A percentile compares a stretch with the other conserved stretches of the same genome.
phyloP scores from a whole-genome alignment of 345 rosid genomes.

The Dipteronia sinensis region DNA sequence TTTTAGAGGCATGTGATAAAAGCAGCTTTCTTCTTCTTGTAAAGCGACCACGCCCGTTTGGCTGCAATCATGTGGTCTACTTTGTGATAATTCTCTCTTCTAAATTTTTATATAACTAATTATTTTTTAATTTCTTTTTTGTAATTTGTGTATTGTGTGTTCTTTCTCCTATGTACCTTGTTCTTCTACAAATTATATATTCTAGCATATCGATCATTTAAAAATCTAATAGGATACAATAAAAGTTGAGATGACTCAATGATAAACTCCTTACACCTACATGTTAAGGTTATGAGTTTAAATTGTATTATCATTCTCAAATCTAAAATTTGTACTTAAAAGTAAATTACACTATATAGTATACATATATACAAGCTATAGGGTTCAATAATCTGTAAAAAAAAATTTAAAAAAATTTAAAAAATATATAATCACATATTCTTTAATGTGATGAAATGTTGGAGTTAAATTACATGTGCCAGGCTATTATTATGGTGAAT shows the following conservation, averaged over 20 bases:
- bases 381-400: too few species aligned
- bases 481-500: background rate
- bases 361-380: too few species aligned
- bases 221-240: too few species aligned
- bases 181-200: slow-evolving; percentile 21
- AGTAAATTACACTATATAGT: too few species aligned
- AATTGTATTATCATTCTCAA: too few species aligned
- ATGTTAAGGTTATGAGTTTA: too few species aligned
- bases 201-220: background rate
- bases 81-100: slow-evolving; percentile 42
- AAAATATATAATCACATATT: background rate
- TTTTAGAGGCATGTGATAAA: slow-evolving; percentile 70
- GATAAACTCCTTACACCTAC: too few species aligned
- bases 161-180: slow-evolving; percentile 29
- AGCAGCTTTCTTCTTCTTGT: slow-evolving; percentile 54
- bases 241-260: too few species aligned
- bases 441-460: background rate
- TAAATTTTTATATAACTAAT: background rate
- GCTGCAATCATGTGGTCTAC: slow-evolving; percentile 84
- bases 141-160: too few species aligned
- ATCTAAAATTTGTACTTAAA: too few species aligned
- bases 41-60: slow-evolving; percentile 94
- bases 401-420: too few species aligned
- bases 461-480: background rate
- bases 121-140: too few species aligned